Percentiles rank a stretch among this genome's conserved stretches.
Evolutionary conservation across 2,329 filamentous ascomycete genomes (phyloP).

Genomic region (Cadophora gregata): DNA sequence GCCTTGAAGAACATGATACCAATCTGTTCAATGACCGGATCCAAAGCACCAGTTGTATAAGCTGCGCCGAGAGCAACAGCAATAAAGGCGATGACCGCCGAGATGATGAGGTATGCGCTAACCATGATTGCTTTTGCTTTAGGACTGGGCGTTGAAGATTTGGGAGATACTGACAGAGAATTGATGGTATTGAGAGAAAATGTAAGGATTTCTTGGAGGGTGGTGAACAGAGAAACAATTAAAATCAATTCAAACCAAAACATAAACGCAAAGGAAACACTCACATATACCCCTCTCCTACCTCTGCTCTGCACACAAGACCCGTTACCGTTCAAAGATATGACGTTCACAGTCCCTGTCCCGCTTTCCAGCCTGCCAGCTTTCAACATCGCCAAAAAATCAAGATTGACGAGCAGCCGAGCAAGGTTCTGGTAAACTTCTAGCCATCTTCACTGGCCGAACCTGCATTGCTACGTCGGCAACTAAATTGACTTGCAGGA

Average conservation of each 20-base stretch:
- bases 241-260: conserved; percentile 12
- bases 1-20: conserved; percentile 49
- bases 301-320: background rate
- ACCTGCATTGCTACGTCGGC: conserved; percentile 5
- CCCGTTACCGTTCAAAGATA: conserved; percentile 1
- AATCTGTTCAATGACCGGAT: conserved; percentile 48
- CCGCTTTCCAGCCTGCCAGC: conserved; percentile 11
- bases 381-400: conserved; percentile 14
- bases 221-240: background rate
- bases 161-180: background rate
- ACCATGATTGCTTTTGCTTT: conserved; percentile 28
- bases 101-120: conserved; percentile 40
- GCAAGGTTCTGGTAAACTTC: conserved; percentile 11
- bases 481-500: conserved; percentile 2
- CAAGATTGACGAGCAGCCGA: conserved; percentile 16
- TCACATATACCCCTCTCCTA: background rate
- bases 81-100: conserved; percentile 43
- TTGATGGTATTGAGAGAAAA: background rate
- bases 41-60: conserved; percentile 48
- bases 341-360: conserved; percentile 9
- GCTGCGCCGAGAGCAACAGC: conserved; percentile 44
- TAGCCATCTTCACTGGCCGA: background rate
- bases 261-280: background rate
- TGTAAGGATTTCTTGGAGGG: background rate
- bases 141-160: background rate